A percentile compares a stretch with the other conserved stretches of the same genome.
Conservation (phyloP, 768 basidiomycete species). For the Hericium erinaceus region DNA sequence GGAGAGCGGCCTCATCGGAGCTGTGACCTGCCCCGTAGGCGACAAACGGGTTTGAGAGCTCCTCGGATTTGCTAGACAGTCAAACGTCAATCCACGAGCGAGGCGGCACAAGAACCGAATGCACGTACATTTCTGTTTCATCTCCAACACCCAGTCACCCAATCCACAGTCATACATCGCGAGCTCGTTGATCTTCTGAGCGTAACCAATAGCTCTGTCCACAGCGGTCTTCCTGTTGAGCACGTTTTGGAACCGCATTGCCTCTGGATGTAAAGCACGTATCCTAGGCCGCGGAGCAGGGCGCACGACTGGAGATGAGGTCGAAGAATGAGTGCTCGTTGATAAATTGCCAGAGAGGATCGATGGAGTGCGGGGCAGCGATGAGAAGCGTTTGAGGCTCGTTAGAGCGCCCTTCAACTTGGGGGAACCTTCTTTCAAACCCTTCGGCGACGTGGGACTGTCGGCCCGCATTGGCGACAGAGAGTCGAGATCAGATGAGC, state of each 20-base stretch:
- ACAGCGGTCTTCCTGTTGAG: constrained; percentile 39
- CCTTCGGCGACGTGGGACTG: neutral
- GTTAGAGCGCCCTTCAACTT: constrained; percentile 17
- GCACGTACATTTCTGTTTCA: constrained; percentile 41
- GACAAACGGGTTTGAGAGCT: constrained; percentile 1
- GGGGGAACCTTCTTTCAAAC: constrained; percentile 5
- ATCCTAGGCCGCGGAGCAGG: constrained; percentile 21
- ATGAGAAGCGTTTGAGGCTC: constrained; percentile 36
- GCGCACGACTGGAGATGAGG: constrained; percentile 10
- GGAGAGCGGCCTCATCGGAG: constrained; percentile 2
- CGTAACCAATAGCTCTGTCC: constrained; percentile 68
- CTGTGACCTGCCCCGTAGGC: neutral
- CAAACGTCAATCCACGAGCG: neutral
- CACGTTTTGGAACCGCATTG: constrained; percentile 67
- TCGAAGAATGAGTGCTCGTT: neutral
- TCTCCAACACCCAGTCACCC: constrained; percentile 60
- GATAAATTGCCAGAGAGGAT: neutral
- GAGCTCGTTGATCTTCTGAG: constrained; percentile 77
- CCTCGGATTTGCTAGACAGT: constrained; percentile 6
- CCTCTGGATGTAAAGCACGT: constrained; percentile 44
- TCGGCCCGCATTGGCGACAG: neutral
- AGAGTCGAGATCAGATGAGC: neutral
- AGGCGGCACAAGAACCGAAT: neutral
- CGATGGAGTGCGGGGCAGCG: constrained; percentile 63
- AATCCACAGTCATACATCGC: constrained; percentile 68